phyloP scores from a whole-genome alignment of 208 protist species.

The Crithidia bombi region DNA sequence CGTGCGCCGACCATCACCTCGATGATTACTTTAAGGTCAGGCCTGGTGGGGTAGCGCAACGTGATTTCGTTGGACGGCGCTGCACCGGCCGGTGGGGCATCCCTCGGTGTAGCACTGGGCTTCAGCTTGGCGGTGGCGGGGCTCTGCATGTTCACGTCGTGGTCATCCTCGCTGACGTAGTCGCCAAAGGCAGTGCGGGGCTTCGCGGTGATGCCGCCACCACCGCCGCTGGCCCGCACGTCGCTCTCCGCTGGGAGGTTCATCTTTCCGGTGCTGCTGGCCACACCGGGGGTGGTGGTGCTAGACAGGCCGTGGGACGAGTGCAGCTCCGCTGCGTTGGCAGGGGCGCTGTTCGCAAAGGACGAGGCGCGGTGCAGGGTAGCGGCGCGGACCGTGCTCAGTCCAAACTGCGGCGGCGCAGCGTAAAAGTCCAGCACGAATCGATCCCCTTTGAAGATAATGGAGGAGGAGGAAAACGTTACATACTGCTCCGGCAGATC shows the following conservation, averaged over 20 bases:
- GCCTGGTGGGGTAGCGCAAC: constrained; percentile 57
- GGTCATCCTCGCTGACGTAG: constrained; percentile 14
- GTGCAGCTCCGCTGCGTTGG: constrained; percentile 11
- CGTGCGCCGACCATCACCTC: constrained; percentile 60
- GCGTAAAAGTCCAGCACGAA: constrained; percentile 63
- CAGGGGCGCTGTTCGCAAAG: constrained; percentile 18
- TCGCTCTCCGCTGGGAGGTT: constrained; percentile 12
- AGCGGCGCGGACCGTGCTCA: constrained; percentile 5
- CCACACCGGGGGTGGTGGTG: not conserved
- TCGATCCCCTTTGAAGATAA: constrained; percentile 48
- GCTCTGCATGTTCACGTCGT: constrained; percentile 23
- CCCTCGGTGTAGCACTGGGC: not conserved
- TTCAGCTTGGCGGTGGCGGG: constrained; percentile 7
- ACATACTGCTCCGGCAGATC: constrained; percentile 50
- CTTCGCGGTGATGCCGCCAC: not conserved
- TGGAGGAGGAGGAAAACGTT: constrained; percentile 46
- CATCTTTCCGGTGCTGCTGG: constrained; percentile 31
- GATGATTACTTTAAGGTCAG: constrained; percentile 65
- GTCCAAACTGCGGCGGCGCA: constrained; percentile 11
- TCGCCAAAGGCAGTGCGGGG: constrained; percentile 11
- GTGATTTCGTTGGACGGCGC: constrained; percentile 38
- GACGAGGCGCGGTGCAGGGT: constrained; percentile 25
- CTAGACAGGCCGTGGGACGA: not conserved
- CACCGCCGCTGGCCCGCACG: not conserved
- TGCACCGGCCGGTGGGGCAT: not conserved